These are phyloP conservation scores for Psidium friedrichsthalianum DNA, from an alignment of 345 rosid genomes.

Conservation along the genomic window DNA sequence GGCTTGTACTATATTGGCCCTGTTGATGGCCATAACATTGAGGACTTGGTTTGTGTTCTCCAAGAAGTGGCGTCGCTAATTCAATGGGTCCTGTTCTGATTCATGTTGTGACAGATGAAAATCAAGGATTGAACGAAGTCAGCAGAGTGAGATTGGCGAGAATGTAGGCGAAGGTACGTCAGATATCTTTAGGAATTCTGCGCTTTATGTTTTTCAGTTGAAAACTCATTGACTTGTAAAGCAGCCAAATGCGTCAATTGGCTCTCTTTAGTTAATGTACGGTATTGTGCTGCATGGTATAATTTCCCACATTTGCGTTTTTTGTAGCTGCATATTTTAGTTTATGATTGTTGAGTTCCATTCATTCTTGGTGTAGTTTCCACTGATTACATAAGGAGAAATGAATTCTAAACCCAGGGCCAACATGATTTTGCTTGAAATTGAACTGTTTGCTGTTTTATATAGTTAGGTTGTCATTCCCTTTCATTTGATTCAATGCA, in stretches of 20 bases:
- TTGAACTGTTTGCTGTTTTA: neutral
- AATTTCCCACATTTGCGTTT: neutral
- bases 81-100: slow-evolving; percentile 91
- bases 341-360: neutral
- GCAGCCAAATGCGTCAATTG: neutral
- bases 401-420: neutral
- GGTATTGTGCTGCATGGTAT: neutral
- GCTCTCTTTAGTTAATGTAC: neutral
- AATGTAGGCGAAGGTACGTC: slow-evolving; percentile 29
- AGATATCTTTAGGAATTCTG: neutral
- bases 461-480: neutral
- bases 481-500: neutral
- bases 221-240: neutral
- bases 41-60: slow-evolving; percentile 72
- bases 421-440: neutral
- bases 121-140: slow-evolving; percentile 16
- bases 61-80: slow-evolving; percentile 68
- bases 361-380: neutral
- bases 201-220: neutral
- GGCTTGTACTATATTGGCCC: slow-evolving; percentile 92
- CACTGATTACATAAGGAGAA: neutral
- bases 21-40: slow-evolving; percentile 84
- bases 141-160: slow-evolving; percentile 11
- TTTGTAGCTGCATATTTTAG: neutral
- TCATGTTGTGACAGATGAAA: slow-evolving; percentile 83